Conservation (phyloP, 2,329 filamentous ascomycete species). For the Ophiognomonia clavigignenti-juglandacearum region DNA sequence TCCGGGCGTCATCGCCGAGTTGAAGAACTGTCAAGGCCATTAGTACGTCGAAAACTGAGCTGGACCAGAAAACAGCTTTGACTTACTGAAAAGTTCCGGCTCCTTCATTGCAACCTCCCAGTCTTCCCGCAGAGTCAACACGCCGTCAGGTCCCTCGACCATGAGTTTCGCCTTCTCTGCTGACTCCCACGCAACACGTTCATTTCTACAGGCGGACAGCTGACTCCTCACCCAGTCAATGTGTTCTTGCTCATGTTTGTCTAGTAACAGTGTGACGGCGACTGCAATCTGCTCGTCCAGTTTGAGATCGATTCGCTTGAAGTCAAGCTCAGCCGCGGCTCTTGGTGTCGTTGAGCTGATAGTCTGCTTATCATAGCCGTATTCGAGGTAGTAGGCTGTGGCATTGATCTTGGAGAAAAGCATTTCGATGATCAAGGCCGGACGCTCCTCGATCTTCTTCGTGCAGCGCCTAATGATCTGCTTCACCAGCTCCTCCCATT, state of each 20-base stretch:
- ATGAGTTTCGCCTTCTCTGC: slow-evolving; percentile 57
- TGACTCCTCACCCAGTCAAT: slow-evolving; percentile 78
- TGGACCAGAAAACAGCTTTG: not conserved
- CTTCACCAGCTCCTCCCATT: slow-evolving; percentile 86
- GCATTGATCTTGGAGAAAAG: slow-evolving; percentile 87
- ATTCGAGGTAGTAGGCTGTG: slow-evolving; percentile 83
- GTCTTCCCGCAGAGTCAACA: slow-evolving; percentile 17
- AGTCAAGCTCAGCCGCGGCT: slow-evolving; percentile 76
- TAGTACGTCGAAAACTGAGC: not conserved
- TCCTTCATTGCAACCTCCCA: slow-evolving; percentile 26
- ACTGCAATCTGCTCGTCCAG: slow-evolving; percentile 62
- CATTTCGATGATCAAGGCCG: slow-evolving; percentile 83
- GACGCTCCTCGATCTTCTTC: slow-evolving; percentile 79
- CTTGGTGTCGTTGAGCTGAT: slow-evolving; percentile 55
- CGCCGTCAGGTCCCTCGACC: slow-evolving; percentile 27
- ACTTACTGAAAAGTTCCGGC: slow-evolving; percentile 51
- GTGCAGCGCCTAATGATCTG: slow-evolving; percentile 79
- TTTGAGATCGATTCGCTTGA: slow-evolving; percentile 49
- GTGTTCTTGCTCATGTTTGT: slow-evolving; percentile 70
- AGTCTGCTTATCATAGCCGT: slow-evolving; percentile 80
- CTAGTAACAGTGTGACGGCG: slow-evolving; percentile 72
- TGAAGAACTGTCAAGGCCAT: slow-evolving; percentile 44
- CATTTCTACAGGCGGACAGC: slow-evolving; percentile 61
- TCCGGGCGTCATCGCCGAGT: slow-evolving; percentile 61
- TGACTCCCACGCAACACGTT: slow-evolving; percentile 74